Evolutionary conservation across 139 green algal species (phyloP).

Genomic region (Spirogloea muscicola): DNA sequence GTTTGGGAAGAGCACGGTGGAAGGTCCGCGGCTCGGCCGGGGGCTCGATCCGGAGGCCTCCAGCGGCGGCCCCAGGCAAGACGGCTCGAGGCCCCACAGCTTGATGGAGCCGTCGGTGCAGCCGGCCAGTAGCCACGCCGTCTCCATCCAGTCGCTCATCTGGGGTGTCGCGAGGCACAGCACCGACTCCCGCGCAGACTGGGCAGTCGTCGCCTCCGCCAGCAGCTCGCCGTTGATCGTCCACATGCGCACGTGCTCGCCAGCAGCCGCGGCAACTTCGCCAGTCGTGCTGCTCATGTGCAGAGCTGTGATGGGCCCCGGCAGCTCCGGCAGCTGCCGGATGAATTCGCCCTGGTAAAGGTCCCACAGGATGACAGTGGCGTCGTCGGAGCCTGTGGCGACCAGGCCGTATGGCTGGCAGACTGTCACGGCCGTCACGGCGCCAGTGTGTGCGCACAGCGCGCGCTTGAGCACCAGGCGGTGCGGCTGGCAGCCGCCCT

Average conservation of each 20-base stretch:
- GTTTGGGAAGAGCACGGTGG: too few species aligned
- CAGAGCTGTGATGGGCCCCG: conserved; percentile 15
- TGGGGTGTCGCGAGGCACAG: conserved; percentile 19
- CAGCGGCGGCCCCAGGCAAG: too few species aligned
- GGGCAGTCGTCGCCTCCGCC: conserved; percentile 15
- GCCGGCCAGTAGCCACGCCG: conserved; percentile 17
- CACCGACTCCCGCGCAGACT: conserved; percentile 1
- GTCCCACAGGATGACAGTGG: conserved; percentile 65
- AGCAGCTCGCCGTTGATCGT: conserved; percentile 45
- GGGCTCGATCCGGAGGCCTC: too few species aligned
- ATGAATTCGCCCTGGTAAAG: conserved; percentile 38
- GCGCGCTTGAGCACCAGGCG: conserved; percentile 54
- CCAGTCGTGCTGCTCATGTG: conserved; percentile 34
- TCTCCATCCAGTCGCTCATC: conserved; percentile 35
- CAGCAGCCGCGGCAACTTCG: conserved; percentile 13
- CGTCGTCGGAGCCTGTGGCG: conserved; percentile 61
- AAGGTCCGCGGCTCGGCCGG: too few species aligned
- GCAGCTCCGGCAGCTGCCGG: conserved; percentile 29
- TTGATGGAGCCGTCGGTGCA: conserved; percentile 31
- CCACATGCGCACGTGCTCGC: conserved; percentile 25
- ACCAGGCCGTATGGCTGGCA: conserved; percentile 43
- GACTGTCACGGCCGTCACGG: conserved; percentile 59
- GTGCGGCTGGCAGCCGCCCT: background rate
- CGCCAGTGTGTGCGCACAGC: conserved; percentile 58
- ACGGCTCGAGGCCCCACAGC: conserved; percentile 40